Base-by-base conservation (phyloP, 208 protist genomes). In the Endotrypanum monterogeii region DNA sequence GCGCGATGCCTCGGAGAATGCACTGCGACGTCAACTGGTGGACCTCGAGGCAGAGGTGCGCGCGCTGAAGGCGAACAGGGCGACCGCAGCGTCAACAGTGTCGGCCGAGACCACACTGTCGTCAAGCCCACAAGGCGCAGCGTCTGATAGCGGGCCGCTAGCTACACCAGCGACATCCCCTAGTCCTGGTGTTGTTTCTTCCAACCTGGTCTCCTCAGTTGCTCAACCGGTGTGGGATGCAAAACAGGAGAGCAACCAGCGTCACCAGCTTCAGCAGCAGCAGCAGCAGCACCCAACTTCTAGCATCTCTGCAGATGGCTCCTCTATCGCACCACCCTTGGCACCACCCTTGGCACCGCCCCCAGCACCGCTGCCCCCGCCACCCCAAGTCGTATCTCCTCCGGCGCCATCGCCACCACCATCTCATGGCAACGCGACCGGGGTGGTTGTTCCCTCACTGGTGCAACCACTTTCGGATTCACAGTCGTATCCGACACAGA, bases 21-120 rank as follows among this genome's bases (percentile, higher is more conserved):
- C 89, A 18, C 71, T 96, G 80, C 57, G 87, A 28, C 83, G 84
- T 23, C 89, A 93, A 71, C 75, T 96, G 61, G 51, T 76, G 14
- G 83, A 93, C 28, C 76, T 94, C 51, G 83, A 96, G 71, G 86
- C 78, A 4, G 85, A 86, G 61, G 79, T 94, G 20, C 73, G 83
- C 11, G 73, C 84, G 3, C 57, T 92, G 56, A 79, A 79, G 71
- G 11, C 50, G 16, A 71, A 52, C 44, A 72, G 55, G n/a, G n/a
- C 67, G 12, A 50, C 74, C 25, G 23, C 63, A 25, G 60, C 57
- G 35, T 30, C 44, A 57, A 20, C 69, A 35, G 41, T 57, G 28
- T 28, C 20, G 32, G n/a, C 48, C 61, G 32, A 67, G 61, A 20
- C 69, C 28, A 12, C 62, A 14, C 44, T 25, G 41, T 14, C 62